Base-by-base conservation (phyloP, 2,329 filamentous ascomycete species). In the Penicillium sp. region DNA sequence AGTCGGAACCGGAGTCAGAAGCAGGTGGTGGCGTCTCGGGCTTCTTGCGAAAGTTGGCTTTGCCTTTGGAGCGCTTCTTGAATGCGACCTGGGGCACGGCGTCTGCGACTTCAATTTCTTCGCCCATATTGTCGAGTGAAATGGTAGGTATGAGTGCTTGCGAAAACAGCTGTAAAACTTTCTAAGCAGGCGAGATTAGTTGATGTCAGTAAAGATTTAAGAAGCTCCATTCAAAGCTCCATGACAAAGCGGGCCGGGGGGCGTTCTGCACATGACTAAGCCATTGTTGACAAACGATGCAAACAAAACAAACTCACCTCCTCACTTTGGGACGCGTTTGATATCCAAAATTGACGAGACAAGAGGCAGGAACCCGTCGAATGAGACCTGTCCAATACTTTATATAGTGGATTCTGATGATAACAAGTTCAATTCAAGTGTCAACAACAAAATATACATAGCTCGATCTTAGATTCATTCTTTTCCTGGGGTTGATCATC, bases 61-160 rank as follows among this genome's bases (percentile, higher is more conserved):
- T 91, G 54, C 80, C 80, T 67, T 90, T 95, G 63, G 82, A 80
- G 67, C 91, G 83, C 71, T 93, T 95, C 71, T 95, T 96, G 80
- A 96, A 96, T 13, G 69, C 62, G 39, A 74, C 64, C 49, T 65
- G 64, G 30, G 71, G 67, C 6, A 63, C 55, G 3, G 57, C 28
- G 1, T 61, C 52, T 16, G 58, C 46, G 7, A 54, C 38, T 35
- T 60, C 55, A 4, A 59, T 36, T 18, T 64, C 60, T 29, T 69
- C 69, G 45, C 65, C 59, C 64, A 69, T 68, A 18, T 35, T 50
- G 35, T 27, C n/a, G 4, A 16, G 4, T 8, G 9, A 18, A 12
- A 22, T n/a, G 12, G 8, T 35, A 8, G 11, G 3, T 9, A 4
- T 14, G 25, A 3, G 3, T 43, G 11, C 9, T n/a, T 8, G 8